These are phyloP conservation scores for Bryoglossum gracile DNA, from an alignment of 495 filamentous ascomycete genomes.

Conservation along the genomic window DNA sequence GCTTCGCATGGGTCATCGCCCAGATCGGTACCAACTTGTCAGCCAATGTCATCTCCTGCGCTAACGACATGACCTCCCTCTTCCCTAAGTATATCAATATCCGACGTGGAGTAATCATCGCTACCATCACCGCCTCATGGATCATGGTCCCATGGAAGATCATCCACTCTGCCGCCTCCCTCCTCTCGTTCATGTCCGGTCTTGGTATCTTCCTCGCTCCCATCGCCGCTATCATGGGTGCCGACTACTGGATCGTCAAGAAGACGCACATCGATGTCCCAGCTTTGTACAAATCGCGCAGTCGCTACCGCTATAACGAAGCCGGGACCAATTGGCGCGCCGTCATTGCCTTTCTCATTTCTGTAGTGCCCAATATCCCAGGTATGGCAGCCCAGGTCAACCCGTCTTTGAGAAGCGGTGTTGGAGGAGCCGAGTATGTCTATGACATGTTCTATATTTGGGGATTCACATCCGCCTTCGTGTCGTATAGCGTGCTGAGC, in stretches of 20 bases:
- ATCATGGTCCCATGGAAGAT: slow-evolving; percentile 60
- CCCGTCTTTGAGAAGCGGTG: slow-evolving; percentile 44
- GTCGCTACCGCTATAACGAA: slow-evolving; percentile 27
- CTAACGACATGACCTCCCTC: slow-evolving; percentile 56
- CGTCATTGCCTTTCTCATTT: slow-evolving; percentile 33
- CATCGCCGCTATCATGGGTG: slow-evolving; percentile 40
- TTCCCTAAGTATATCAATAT: slow-evolving; percentile 55
- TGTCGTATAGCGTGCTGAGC: slow-evolving; percentile 27
- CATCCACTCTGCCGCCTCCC: slow-evolving; percentile 47
- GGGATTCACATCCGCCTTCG: slow-evolving; percentile 34
- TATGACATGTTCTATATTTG: slow-evolving; percentile 36
- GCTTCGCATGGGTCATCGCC: slow-evolving; percentile 43
- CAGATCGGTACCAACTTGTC: slow-evolving; percentile 58
- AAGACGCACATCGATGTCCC: slow-evolving; percentile 38
- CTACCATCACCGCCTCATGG: slow-evolving; percentile 49
- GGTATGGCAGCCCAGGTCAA: slow-evolving; percentile 29
- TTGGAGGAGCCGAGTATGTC: slow-evolving; percentile 23
- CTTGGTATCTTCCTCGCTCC: slow-evolving; percentile 40
- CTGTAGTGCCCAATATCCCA: slow-evolving; percentile 33
- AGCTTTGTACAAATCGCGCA: slow-evolving; percentile 31
- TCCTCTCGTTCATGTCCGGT: slow-evolving; percentile 51
- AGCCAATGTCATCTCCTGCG: slow-evolving; percentile 56
- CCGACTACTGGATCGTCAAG: slow-evolving; percentile 44
- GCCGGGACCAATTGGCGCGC: slow-evolving; percentile 39
- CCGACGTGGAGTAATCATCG: slow-evolving; percentile 53